Base-by-base conservation (phyloP, 176 grass and related monocot species). In the Raddia guianensis region DNA sequence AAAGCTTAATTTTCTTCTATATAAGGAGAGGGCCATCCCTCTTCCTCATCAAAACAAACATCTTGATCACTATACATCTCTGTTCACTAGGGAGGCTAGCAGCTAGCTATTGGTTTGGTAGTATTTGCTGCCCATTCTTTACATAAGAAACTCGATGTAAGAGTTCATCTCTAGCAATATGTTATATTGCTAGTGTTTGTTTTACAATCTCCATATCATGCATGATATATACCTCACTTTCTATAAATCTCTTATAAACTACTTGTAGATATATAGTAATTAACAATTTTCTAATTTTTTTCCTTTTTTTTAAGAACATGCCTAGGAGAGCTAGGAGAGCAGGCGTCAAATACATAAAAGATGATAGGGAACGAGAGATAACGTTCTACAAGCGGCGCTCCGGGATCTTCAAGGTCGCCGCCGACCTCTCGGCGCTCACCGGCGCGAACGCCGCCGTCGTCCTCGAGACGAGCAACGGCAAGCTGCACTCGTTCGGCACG, bases 251-350 rank as follows among this genome's bases (percentile, higher is more conserved):
- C 15, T 55, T 18, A 5, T 1, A 18, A 55, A 15, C 52, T 56
- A 43, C 20, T 4, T 3, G 19, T 15, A 18, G 1, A 51, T 79
- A 11, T 27, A 27, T 27, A 27, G 27, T 27, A 27, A 27, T 11
- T 45, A 32, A 19, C 54, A 14, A 11, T 3, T 7, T 80, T 21
- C 0, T 6, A 56, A 16, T 54, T 16, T 16, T 43, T 46, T n/a
- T 68, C 50, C n/a, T 11, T 46, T 20, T 40, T 40, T 20, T 40
- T 40, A 40, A 15, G n/a, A 80, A 9, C 14, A 71, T 71, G 78
- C 12, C 18, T 45, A 82, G 58, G 18, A 73, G 80, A 16, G 21
- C 66, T 5, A 72, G 79, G 56, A 82, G 68, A 37, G 37, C 15
- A 0, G 68, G 79, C 2, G 62, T 63, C 12, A 72, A 18, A 4